Percentiles rank a stretch among this genome's conserved stretches.
phyloP scores from a whole-genome alignment of 2,329 filamentous ascomycete species.

The Fusarium annulatum region DNA sequence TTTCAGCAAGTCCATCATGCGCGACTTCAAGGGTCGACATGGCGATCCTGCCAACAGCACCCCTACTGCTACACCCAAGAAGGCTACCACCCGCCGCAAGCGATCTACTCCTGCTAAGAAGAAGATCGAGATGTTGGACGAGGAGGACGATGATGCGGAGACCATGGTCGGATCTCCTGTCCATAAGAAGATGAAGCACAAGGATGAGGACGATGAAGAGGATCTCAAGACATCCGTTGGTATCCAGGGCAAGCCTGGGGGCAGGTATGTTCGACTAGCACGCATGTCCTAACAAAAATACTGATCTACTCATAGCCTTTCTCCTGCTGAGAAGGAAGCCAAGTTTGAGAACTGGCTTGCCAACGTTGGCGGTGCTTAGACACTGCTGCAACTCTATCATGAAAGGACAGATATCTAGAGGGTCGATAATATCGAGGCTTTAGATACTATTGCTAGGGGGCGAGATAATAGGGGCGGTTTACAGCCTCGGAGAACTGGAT shows the following conservation, averaged over 20 bases:
- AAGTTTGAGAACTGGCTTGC: conserved; percentile 31
- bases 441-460: not conserved
- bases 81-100: conserved; percentile 30
- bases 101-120: conserved; percentile 34
- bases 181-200: conserved; percentile 48
- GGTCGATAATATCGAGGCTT: not conserved
- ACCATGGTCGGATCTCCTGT: conserved; percentile 23
- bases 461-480: not conserved
- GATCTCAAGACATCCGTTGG: conserved; percentile 29
- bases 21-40: conserved; percentile 48
- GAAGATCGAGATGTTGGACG: conserved; percentile 22
- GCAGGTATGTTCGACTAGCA: conserved; percentile 27
- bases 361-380: not conserved
- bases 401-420: not conserved
- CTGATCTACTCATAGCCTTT: conserved; percentile 27
- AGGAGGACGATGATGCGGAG: conserved; percentile 29
- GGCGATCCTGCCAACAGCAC: conserved; percentile 6
- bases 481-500: not conserved
- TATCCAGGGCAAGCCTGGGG: conserved; percentile 11
- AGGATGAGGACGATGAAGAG: conserved; percentile 35
- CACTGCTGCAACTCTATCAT: not conserved
- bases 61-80: conserved; percentile 35
- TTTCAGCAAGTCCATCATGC: conserved; percentile 53
- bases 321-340: conserved; percentile 7
- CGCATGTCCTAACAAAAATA: not conserved